Evolutionary conservation across 345 rosid species (phyloP).

Genomic region (Eucalyptus cloeziana): DNA sequence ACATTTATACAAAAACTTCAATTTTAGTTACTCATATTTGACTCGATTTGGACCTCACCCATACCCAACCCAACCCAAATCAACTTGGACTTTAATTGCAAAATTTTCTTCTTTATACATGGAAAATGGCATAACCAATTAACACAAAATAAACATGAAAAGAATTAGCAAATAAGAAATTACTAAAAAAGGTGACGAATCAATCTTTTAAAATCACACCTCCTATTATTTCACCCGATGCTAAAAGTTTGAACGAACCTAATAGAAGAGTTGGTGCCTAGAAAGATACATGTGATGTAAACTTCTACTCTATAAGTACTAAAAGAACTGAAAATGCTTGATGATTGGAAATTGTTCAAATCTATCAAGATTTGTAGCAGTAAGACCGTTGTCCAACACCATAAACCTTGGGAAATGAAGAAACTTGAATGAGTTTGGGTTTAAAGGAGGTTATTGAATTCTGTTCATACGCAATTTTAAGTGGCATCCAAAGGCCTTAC

Average conservation of each 20-base stretch:
- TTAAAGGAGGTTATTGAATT: not conserved
- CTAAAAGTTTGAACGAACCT: not conserved
- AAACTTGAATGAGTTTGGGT: not conserved
- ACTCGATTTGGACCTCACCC: no score
- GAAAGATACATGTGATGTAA: not conserved
- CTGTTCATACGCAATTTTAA: not conserved
- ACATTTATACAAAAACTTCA: no score
- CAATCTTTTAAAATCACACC: not conserved
- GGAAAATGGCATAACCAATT: not conserved
- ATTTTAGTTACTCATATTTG: not conserved
- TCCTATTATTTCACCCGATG: not conserved
- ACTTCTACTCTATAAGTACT: not conserved
- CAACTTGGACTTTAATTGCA: not conserved
- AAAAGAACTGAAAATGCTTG: not conserved
- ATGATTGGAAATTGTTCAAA: not conserved
- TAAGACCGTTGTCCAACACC: not conserved
- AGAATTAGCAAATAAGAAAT: not conserved
- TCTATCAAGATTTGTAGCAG: not conserved
- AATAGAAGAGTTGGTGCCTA: no score
- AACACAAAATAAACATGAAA: no score
- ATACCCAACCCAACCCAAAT: not conserved
- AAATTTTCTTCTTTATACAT: no score
- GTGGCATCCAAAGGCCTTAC: not conserved
- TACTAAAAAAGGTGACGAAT: not conserved
- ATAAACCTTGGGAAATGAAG: not conserved